Percentiles rank a stretch among this genome's conserved stretches.
phyloP scores from a whole-genome alignment of 2,329 filamentous ascomycete genomes.

The Zymoseptoria tritici region DNA sequence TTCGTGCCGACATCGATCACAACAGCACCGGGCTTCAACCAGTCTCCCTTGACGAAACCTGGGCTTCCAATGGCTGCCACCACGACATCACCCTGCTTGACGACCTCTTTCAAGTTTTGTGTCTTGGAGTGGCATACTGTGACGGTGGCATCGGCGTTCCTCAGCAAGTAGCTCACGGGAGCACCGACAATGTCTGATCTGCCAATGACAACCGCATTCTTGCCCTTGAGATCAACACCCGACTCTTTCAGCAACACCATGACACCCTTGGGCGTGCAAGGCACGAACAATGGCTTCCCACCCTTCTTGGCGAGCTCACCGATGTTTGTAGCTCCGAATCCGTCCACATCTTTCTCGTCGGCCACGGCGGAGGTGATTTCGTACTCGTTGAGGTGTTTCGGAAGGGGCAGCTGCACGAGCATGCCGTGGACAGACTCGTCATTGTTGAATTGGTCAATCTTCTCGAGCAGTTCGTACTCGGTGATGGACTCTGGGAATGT shows the following conservation, averaged over 20 bases:
- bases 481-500: conserved; percentile 75
- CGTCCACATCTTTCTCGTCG: conserved; percentile 95
- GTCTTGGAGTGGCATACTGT: conserved; percentile 94
- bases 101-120: conserved; percentile 59
- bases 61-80: conserved; percentile 86
- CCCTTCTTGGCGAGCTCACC: conserved; percentile 95
- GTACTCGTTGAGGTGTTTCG: conserved; percentile 84
- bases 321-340: conserved; percentile 89
- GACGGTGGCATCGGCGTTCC: conserved; percentile 92
- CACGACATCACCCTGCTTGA: conserved; percentile 81
- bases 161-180: conserved; percentile 90
- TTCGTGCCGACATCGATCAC: conserved; percentile 98
- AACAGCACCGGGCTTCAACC: conserved; percentile 89
- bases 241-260: conserved; percentile 85
- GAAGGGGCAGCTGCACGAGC: conserved; percentile 86
- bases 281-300: conserved; percentile 78
- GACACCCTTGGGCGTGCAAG: conserved; percentile 94
- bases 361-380: conserved; percentile 81
- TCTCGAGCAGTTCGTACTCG: conserved; percentile 77
- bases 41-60: conserved; percentile 85
- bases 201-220: conserved; percentile 89
- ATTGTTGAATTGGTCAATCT: conserved; percentile 76
- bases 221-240: conserved; percentile 75
- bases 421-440: conserved; percentile 82
- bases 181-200: conserved; percentile 96